Evolutionary conservation across 805 yeast genomes (phyloP).

Genomic region (Yarrowia sp.): DNA sequence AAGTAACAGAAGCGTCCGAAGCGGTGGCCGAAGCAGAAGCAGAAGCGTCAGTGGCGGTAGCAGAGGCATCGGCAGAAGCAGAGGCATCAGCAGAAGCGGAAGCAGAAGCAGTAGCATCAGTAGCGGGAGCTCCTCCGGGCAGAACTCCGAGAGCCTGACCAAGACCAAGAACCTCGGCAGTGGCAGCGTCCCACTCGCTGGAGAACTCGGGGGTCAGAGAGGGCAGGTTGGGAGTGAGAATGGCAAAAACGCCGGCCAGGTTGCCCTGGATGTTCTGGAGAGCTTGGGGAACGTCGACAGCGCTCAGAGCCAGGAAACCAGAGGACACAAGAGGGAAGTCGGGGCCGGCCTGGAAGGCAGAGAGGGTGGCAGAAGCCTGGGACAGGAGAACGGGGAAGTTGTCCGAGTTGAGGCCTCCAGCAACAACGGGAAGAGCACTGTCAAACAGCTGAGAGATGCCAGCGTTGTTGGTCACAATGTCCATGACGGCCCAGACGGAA

Average conservation of each 20-base stretch:
- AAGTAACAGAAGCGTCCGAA: not conserved
- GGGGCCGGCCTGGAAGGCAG: not conserved
- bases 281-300: slow-evolving; percentile 7
- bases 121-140: not conserved
- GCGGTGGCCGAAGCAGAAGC: not conserved
- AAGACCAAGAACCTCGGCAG: not conserved
- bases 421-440: not conserved
- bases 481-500: not conserved
- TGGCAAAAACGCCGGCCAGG: not conserved
- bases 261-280: not conserved
- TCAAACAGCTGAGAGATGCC: not conserved
- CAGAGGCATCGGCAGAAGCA: not conserved
- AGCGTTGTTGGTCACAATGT: not conserved
- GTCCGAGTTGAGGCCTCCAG: not conserved
- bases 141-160: not conserved
- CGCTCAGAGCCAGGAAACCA: not conserved
- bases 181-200: slow-evolving; percentile 4
- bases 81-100: not conserved
- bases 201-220: slow-evolving; percentile 1
- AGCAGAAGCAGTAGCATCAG: not conserved
- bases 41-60: not conserved
- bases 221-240: not conserved
- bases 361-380: not conserved
- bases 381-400: slow-evolving; percentile 2
- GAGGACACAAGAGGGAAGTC: not conserved